Conservation (phyloP, 2,329 filamentous ascomycete genomes). For the Cercospora sojina region DNA sequence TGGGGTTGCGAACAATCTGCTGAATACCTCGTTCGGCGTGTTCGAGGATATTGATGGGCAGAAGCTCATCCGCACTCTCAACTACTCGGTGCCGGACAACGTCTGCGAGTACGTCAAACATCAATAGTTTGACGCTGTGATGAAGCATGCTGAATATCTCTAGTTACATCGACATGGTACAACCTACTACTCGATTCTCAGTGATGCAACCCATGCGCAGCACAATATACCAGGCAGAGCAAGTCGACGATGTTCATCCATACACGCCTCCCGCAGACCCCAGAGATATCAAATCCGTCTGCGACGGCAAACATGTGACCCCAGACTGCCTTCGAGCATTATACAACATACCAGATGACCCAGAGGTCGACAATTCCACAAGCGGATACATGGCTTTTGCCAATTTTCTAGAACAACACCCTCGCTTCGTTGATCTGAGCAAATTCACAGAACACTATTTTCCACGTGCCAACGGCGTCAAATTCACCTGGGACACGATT, state of each 20-base stretch:
- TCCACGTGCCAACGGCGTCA: conserved; percentile 48
- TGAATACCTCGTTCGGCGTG: conserved; percentile 58
- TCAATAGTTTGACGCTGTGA: neutral
- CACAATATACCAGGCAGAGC: conserved; percentile 13
- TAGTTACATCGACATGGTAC: conserved; percentile 54
- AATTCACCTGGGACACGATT: conserved; percentile 57
- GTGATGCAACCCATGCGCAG: conserved; percentile 35
- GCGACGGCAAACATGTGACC: conserved; percentile 51
- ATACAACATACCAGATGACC: conserved; percentile 50
- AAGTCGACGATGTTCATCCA: conserved; percentile 15
- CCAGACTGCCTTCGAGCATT: conserved; percentile 54
- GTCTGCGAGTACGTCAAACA: conserved; percentile 46
- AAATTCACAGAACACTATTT: conserved; percentile 56
- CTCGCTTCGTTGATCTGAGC: conserved; percentile 55
- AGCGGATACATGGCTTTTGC: conserved; percentile 46
- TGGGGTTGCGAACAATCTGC: conserved; percentile 50
- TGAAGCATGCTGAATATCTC: neutral
- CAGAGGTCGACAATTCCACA: conserved; percentile 48
- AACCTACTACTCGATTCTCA: conserved; percentile 60
- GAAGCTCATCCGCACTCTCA: conserved; percentile 54
- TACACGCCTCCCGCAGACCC: neutral
- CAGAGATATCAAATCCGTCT: conserved; percentile 37
- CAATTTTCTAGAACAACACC: conserved; percentile 50
- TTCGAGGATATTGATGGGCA: conserved; percentile 46
- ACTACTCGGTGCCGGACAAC: conserved; percentile 61